Conservation (phyloP, 768 basidiomycete species). For the Lactarius trivialis region DNA sequence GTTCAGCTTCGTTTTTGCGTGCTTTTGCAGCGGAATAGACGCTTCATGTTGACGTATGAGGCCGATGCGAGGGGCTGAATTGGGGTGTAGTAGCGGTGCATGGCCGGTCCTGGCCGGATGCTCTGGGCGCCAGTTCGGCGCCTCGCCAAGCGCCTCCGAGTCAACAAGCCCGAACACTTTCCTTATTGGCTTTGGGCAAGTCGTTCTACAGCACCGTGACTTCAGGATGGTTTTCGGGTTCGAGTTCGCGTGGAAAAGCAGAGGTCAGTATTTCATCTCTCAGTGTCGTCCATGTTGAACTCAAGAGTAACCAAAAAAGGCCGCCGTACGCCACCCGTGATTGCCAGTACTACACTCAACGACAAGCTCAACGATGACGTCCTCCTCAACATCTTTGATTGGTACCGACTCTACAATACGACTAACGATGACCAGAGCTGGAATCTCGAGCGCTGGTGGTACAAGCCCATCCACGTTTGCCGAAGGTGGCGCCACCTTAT, state of each 20-base stretch:
- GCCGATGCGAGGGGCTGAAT: no score
- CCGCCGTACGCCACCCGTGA: not conserved
- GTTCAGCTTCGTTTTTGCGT: no score
- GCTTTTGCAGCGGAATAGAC: no score
- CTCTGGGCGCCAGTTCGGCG: no score
- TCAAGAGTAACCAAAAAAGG: not conserved
- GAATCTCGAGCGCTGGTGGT: constrained; percentile 13
- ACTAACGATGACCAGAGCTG: not conserved
- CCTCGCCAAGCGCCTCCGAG: not conserved
- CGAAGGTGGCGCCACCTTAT: not conserved
- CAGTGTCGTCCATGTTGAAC: not conserved
- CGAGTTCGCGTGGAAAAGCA: not conserved
- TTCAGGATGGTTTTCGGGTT: not conserved
- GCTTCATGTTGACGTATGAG: no score
- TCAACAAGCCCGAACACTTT: no score
- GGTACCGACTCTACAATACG: not conserved
- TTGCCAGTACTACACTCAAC: not conserved
- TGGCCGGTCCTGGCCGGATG: no score
- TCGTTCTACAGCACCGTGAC: not conserved
- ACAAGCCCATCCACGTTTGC: constrained; percentile 7
- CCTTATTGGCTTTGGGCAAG: no score
- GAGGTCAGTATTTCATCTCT: not conserved
- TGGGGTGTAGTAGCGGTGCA: no score
- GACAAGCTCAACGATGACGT: constrained; percentile 1
- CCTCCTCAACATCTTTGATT: constrained; percentile 5